Conservation (phyloP, 1,139 yeast species). For the Candida labiduridarum region DNA sequence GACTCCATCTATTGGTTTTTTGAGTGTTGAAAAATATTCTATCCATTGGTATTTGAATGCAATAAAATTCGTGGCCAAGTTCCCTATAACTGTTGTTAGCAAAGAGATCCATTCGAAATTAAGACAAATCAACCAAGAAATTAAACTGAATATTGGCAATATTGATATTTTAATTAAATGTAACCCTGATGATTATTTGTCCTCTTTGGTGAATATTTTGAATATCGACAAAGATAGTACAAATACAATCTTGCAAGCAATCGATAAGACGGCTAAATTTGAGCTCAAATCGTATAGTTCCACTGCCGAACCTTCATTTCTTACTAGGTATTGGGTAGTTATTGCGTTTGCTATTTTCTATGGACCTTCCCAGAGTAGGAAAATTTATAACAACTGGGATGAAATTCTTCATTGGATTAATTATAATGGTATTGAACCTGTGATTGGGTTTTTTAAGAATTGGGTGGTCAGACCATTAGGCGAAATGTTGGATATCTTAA, state of each 20-base stretch:
- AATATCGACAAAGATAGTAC: slow-evolving; percentile 16
- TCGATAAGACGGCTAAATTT: slow-evolving; percentile 13
- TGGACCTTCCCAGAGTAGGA: slow-evolving; percentile 56
- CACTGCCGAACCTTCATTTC: slow-evolving; percentile 48
- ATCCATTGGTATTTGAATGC: slow-evolving; percentile 12
- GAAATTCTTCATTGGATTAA: slow-evolving; percentile 58
- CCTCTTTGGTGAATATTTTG: slow-evolving; percentile 15
- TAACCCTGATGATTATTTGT: slow-evolving; percentile 16
- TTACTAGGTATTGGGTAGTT: slow-evolving; percentile 71
- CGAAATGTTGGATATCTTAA: slow-evolving; percentile 74
- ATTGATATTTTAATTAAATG: slow-evolving; percentile 27
- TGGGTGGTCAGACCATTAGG: slow-evolving; percentile 84
- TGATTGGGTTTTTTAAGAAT: slow-evolving; percentile 67
- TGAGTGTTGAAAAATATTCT: slow-evolving; percentile 6
- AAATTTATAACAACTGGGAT: slow-evolving; percentile 51
- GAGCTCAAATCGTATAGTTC: slow-evolving; percentile 9
- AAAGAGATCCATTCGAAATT: slow-evolving; percentile 26
- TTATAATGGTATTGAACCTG: slow-evolving; percentile 62
- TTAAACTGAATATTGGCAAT: slow-evolving; percentile 21
- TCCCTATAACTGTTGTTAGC: slow-evolving; percentile 24
- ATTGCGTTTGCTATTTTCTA: slow-evolving; percentile 39
- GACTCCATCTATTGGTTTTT: slow-evolving; percentile 16
- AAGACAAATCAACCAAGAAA: slow-evolving; percentile 21
- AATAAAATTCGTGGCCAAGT: slow-evolving; percentile 13
- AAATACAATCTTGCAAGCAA: slow-evolving; percentile 9